Evolutionary conservation across 371 early-diverging fungal genomes (phyloP).

Genomic region (Haplosporangium sp.): DNA sequence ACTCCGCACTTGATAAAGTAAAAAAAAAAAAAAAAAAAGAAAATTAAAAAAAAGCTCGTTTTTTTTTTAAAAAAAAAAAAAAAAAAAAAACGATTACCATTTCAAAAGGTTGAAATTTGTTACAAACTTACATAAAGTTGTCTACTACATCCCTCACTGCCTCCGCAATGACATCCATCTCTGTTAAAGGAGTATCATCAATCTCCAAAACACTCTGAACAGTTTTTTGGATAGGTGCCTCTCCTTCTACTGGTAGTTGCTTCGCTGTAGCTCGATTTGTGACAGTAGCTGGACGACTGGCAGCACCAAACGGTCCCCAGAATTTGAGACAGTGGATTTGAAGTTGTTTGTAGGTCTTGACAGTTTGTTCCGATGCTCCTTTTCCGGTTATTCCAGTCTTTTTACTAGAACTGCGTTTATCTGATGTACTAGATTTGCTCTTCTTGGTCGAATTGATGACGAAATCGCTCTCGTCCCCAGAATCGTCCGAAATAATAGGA

Average conservation of each 20-base stretch:
- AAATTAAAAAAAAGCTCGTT: too few relatives aligned
- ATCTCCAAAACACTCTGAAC: slow-evolving; percentile 39
- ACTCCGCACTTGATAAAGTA: too few relatives aligned
- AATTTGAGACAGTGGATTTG: slow-evolving; percentile 53
- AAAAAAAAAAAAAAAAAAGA: too few relatives aligned
- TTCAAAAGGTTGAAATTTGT: neutral
- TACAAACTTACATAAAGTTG: slow-evolving; percentile 36
- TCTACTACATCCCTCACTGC: slow-evolving; percentile 46
- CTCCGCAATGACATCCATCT: slow-evolving; percentile 55
- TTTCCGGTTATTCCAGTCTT: slow-evolving; percentile 10
- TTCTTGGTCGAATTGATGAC: neutral
- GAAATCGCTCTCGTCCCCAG: slow-evolving; percentile 18
- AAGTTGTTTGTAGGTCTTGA: slow-evolving; percentile 44
- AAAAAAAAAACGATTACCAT: neutral
- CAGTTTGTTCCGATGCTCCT: slow-evolving; percentile 23
- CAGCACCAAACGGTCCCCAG: slow-evolving; percentile 24
- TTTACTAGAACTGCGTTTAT: neutral
- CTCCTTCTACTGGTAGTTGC: slow-evolving; percentile 20
- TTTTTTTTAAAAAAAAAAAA: too few relatives aligned
- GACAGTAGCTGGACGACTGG: slow-evolving; percentile 31
- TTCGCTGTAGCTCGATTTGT: slow-evolving; percentile 16
- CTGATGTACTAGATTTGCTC: neutral
- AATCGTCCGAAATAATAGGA: neutral
- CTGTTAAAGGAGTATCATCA: slow-evolving; percentile 41
- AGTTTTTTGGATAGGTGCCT: slow-evolving; percentile 6